Base-by-base conservation (phyloP, 352 stramenopile genomes). In the Phytophthora tentaculata region DNA sequence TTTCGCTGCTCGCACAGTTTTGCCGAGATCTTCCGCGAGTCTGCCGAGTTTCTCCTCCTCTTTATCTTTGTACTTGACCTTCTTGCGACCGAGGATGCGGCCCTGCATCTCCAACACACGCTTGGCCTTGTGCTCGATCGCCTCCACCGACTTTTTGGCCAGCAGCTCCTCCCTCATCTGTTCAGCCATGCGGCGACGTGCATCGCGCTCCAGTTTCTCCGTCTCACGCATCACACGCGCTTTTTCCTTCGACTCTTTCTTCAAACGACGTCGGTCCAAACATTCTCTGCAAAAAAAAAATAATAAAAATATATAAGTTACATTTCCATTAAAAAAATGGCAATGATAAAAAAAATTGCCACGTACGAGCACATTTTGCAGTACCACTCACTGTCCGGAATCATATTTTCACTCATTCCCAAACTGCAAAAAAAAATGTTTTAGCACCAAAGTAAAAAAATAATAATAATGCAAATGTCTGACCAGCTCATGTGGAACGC, bases 401-500 rank as follows among this genome's bases (percentile, higher is more conserved):
- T 91, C 24, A 83, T 83, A 17, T 83, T 77, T 14, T 90, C 84
- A 51, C 76, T 79, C 83, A 96, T 94, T 5, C 85, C 83, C 29
- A 96, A 82, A 62, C 85, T 93, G n/a, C n/a, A n/a, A 22, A 56
- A 74, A 32, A 32, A 9, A 32, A 32, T 32, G n/a, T n/a, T n/a
- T n/a, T n/a, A n/a, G n/a, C n/a, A n/a, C n/a, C n/a, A 55, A 19
- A 62, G 13, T 23, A 14, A 55, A 19, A 62, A 17, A 28, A 37
- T 17, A 20, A n/a, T 32, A 65, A 64, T 8, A 43, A 43, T 54
- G 54, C 29, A 54, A 49, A 56, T n/a, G 62, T 43, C 76, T 26
- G 55, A 89, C 77, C 88, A 96, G 63, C 74, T 91, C 86, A 94
- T 94, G 71, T 99, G 96, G 82, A 98, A 99, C 17, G 92, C 85